Evolutionary conservation across 495 filamentous ascomycete species (phyloP).

Genomic region (Aspergillus sparsus): DNA sequence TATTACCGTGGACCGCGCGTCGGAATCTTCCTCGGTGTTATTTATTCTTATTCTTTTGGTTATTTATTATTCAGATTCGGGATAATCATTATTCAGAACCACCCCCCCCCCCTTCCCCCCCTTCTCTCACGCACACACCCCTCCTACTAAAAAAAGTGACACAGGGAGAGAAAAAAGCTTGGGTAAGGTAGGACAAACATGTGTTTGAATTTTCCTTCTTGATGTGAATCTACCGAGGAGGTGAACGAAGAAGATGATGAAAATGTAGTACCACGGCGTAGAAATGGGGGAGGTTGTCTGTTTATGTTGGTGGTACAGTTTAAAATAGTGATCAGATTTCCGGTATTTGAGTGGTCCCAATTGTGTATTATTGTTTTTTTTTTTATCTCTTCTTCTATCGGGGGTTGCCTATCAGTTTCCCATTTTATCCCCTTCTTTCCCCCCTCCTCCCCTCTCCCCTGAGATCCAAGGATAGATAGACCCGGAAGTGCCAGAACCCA

Average conservation of each 20-base stretch:
- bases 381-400: not conserved
- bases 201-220: too few species aligned
- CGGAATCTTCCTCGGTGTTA: not conserved
- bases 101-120: too few species aligned
- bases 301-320: not conserved
- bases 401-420: conserved; percentile 12
- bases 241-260: too few species aligned
- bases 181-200: too few species aligned
- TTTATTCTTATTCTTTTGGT: not conserved
- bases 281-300: too few species aligned
- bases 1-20: not conserved
- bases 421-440: not conserved
- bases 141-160: too few species aligned
- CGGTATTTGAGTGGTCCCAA: not conserved
- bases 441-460: not conserved
- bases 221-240: too few species aligned
- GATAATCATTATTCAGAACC: too few species aligned
- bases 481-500: conserved; percentile 10
- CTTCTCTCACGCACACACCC: too few species aligned
- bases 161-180: too few species aligned
- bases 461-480: conserved; percentile 6
- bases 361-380: not conserved
- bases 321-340: not conserved
- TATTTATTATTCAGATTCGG: too few species aligned
- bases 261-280: too few species aligned